Conservation (phyloP, 768 basidiomycete species). For the Boletus rufocinnamomeus region DNA sequence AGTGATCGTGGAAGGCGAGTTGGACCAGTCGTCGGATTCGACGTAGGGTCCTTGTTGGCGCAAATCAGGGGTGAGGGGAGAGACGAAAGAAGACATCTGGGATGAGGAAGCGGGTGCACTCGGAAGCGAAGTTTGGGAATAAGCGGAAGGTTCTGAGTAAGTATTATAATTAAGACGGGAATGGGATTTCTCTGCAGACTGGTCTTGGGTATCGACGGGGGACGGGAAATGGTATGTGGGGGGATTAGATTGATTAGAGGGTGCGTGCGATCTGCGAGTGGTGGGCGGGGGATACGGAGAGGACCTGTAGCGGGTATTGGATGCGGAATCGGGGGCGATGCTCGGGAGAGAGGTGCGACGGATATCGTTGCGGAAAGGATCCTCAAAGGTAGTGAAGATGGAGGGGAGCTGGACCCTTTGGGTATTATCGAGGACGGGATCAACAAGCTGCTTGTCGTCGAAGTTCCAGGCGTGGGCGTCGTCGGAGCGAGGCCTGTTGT, state of each 20-base stretch:
- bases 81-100: conserved; percentile 50
- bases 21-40: conserved; percentile 58
- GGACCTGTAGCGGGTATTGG: conserved; percentile 49
- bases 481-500: conserved; percentile 43
- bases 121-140: conserved; percentile 51
- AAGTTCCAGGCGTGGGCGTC: conserved; percentile 32
- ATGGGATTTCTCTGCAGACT: conserved; percentile 40
- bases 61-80: conserved; percentile 49
- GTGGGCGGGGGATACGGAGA: conserved; percentile 56
- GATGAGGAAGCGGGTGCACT: conserved; percentile 54
- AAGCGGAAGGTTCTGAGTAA: conserved; percentile 48
- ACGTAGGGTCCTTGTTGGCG: conserved; percentile 44
- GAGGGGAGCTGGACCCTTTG: conserved; percentile 69
- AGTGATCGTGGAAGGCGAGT: conserved; percentile 56
- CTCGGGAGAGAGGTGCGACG: conserved; percentile 68
- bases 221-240: conserved; percentile 60
- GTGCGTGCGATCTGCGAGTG: conserved; percentile 49
- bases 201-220: conserved; percentile 41
- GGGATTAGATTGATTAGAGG: conserved; percentile 41
- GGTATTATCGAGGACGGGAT: conserved; percentile 43
- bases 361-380: conserved; percentile 51
- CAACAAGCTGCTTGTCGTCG: conserved; percentile 42
- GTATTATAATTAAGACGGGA: conserved; percentile 41
- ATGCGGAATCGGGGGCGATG: conserved; percentile 49
- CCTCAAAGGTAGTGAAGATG: conserved; percentile 71